Evolutionary conservation across 331 rosid genomes (phyloP), one percentile per base, ranked within the genome.

Genomic region (Cydonia oblonga): DNA sequence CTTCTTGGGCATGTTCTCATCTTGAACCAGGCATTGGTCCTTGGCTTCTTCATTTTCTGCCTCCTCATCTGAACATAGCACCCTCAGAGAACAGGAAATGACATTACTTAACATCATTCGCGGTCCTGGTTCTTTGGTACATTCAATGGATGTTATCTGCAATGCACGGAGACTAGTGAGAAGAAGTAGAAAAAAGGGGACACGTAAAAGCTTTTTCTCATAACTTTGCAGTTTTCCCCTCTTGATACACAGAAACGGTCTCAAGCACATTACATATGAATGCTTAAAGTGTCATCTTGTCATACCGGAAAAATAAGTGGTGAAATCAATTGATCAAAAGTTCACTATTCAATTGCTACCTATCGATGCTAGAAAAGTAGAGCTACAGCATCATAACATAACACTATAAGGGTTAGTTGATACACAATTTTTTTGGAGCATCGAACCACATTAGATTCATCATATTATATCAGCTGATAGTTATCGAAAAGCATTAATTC

Each of bases 11-110:
- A 46, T 78, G 74, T 66, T 78, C 73, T 82, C 89, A 74, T 81
- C 87, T 40, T 68, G 80, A 73, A 83, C 69, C 60, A 88, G 88
- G 71, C 98, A 89, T 81, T 89, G 90, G 56, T 81, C 90, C 56
- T 67, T 46, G 51, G 84, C 69, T 81, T 86, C 81, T 66, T 69
- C 75, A 72, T 76, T 60, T 64, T 84, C 84, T 40, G 66, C 84
- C 68, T 54, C 82, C 72, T 81, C 82, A 75, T 85, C 86, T 30
- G 84, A 81, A 80, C 88, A 79, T 53, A 51, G 66, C 57, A 84
- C 74, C 78, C 80, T 87, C 56, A 83, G 56, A 54, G 77, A 81
- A 79, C 83, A 78, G 63, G 76, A 65, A 62, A 80, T 81, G 90
- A 79, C 82, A 62, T 83, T 81, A 56, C 85, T 76, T 51, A 85